phyloP scores from a whole-genome alignment of 148 eudicot genomes.

The Persicaria tinctoria region DNA sequence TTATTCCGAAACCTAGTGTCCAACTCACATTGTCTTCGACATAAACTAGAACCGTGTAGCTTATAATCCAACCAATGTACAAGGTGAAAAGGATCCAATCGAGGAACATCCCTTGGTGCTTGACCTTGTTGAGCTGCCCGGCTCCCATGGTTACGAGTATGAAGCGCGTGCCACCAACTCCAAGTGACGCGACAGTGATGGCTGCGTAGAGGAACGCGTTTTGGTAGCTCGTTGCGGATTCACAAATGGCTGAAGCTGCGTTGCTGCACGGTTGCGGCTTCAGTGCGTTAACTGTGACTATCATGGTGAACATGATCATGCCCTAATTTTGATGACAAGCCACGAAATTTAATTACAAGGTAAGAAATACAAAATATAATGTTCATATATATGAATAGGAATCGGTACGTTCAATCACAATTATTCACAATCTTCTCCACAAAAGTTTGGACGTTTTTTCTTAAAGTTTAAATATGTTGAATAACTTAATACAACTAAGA shows the following conservation, averaged over 20 bases:
- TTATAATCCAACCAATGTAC: slow-evolving; percentile 25
- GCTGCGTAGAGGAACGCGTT: slow-evolving; percentile 24
- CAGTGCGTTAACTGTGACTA: slow-evolving; percentile 25
- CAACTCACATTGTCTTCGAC: slow-evolving; percentile 47
- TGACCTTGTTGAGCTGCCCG: slow-evolving; percentile 30
- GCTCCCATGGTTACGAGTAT: slow-evolving; percentile 45
- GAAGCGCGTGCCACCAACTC: slow-evolving; percentile 38
- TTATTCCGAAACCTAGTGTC: slow-evolving; percentile 32
- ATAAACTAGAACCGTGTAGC: slow-evolving; percentile 34
- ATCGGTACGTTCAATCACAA: too few species aligned
- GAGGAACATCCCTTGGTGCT: slow-evolving; percentile 30
- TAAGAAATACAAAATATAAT: too few species aligned
- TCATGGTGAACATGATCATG: slow-evolving; percentile 30
- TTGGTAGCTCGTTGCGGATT: slow-evolving; percentile 24
- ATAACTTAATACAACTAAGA: too few species aligned
- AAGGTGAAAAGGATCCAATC: slow-evolving; percentile 31
- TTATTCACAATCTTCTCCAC: too few species aligned
- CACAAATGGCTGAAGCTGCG: slow-evolving; percentile 15
- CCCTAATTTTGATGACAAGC: slow-evolving; percentile 24
- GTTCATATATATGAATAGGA: too few species aligned
- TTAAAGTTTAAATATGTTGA: too few species aligned
- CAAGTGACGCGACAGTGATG: slow-evolving; percentile 32
- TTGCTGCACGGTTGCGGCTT: slow-evolving; percentile 27
- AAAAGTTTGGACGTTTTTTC: too few species aligned
- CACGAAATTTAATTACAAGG: too few species aligned